Percentiles rank a stretch among this genome's conserved stretches.
phyloP scores from a whole-genome alignment of 371 early-diverging fungal genomes.

The Syncephalastrum contaminatum region DNA sequence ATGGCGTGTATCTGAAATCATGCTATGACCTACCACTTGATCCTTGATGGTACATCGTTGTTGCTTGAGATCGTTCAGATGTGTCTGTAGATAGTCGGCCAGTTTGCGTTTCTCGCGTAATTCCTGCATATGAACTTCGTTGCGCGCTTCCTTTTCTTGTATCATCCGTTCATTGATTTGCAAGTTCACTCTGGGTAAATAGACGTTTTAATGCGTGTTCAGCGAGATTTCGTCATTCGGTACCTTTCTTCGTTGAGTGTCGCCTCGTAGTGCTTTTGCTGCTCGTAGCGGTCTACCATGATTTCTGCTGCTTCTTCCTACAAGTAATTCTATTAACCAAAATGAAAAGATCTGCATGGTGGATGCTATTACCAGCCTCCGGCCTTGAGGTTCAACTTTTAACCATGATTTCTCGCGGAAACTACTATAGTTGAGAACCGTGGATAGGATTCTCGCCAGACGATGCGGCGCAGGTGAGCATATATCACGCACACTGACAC shows the following conservation, averaged over 20 bases:
- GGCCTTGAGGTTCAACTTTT: conserved; percentile 14
- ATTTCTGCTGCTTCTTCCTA: conserved; percentile 7
- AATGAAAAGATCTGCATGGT: not conserved
- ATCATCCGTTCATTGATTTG: conserved; percentile 10
- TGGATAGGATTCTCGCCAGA: conserved; percentile 18
- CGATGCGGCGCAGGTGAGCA: conserved; percentile 20
- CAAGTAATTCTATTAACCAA: not conserved
- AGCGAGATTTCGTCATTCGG: not conserved
- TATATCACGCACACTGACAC: conserved; percentile 15
- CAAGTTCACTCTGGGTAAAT: conserved; percentile 1
- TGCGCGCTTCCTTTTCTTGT: conserved; percentile 7
- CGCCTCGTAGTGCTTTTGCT: not conserved
- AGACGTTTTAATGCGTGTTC: not conserved
- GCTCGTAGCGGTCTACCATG: conserved; percentile 2
- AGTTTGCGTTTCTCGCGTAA: conserved; percentile 9
- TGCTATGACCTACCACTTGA: conserved; percentile 1
- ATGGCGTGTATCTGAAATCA: too few species aligned
- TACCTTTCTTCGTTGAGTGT: not conserved
- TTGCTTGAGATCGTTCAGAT: conserved; percentile 13
- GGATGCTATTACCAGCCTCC: conserved; percentile 7
- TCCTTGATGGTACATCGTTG: conserved; percentile 12
- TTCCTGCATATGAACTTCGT: conserved; percentile 1
- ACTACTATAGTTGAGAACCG: conserved; percentile 23
- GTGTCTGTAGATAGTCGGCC: conserved; percentile 5
- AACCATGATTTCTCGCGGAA: conserved; percentile 21